Conservation (phyloP, 2,329 filamentous ascomycete genomes). For the Sporothrix sp. region DNA sequence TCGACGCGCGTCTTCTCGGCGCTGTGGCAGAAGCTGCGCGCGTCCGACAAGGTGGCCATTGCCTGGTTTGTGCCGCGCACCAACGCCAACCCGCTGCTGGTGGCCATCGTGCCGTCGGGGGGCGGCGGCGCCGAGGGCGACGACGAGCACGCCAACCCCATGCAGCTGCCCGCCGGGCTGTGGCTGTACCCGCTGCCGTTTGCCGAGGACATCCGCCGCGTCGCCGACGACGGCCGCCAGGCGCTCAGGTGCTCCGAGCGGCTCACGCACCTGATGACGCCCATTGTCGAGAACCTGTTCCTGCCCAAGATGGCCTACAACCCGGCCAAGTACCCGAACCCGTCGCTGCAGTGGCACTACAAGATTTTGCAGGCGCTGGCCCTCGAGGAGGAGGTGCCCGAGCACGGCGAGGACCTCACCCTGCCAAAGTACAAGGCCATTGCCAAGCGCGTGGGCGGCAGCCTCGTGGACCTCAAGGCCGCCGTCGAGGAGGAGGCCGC, state of each 20-base stretch:
- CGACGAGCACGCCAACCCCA: constrained; percentile 45
- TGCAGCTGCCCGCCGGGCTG: constrained; percentile 69
- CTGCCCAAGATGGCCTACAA: constrained; percentile 80
- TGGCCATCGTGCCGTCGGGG: constrained; percentile 66
- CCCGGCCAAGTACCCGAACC: constrained; percentile 81
- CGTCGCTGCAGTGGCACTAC: constrained; percentile 94
- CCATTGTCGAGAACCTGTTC: constrained; percentile 74
- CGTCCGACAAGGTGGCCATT: constrained; percentile 69
- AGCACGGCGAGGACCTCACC: constrained; percentile 65
- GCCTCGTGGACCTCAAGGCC: constrained; percentile 67
- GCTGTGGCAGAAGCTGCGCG: constrained; percentile 75
- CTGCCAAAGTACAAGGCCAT: constrained; percentile 80
- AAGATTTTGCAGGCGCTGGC: constrained; percentile 84
- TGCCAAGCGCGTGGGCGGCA: constrained; percentile 73
- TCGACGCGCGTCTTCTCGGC: constrained; percentile 90
- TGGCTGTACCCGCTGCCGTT: constrained; percentile 86
- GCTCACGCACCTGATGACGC: constrained; percentile 72
- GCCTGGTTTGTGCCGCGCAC: constrained; percentile 81
- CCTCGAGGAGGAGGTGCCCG: constrained; percentile 81
- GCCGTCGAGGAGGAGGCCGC: constrained; percentile 50
- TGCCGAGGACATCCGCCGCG: constrained; percentile 76
- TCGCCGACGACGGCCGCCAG: constrained; percentile 53
- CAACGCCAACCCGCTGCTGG: constrained; percentile 70
- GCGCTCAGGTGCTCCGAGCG: constrained; percentile 52
- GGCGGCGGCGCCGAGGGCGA: constrained; percentile 31